Evolutionary conservation across 164 flowering plant genomes (phyloP), one percentile per base, ranked within the genome.

Genomic region (Magnolia kwangsiensis): DNA sequence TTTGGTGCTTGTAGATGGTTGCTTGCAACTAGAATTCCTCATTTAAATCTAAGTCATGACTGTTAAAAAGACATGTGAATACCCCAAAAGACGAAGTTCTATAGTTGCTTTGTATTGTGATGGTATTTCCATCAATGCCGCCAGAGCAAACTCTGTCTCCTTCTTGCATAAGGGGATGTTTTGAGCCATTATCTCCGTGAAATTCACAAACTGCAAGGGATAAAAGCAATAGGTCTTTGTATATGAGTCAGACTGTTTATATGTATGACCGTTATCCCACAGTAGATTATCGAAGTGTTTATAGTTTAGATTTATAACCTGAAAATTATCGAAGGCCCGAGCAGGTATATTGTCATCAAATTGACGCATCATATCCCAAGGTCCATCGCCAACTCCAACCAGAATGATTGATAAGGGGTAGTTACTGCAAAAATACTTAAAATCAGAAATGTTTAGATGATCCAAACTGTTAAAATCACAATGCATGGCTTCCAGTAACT

Each of bases 61-160:
- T 24, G 11, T 19, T 8, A 50, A 75, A 65, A 45, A 63, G 23
- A 14, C 8, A 7, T n/a, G 21, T 13, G 51, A 73, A 64, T 89
- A 92, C 98, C 98, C 98, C 77, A 95, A 75, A 67, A 95, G 29
- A 61, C 81, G 81, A 51, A 88, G 93, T 80, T 89, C 97, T 74
- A 91, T 78, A 18, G 95, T 93, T 24, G 97, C 97, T 79, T 90
- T 92, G 50, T 90, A 95, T 82, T 95, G 98, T 67, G 91, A 73
- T 74, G 97, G 98, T 80, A 92, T 88, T 81, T 95, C 97, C 97
- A 91, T 93, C 72, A 95, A 75, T 27, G 98, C 96, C 75, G 93
- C 50, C 55, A 94, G 90, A 59, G 98, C 97, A 83, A 94, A 94
- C 74, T 90, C 93, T 50, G 98, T 86, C 85, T 95, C 98, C 81